phyloP scores from a whole-genome alignment of 2,329 filamentous ascomycete genomes.

The Coleophoma eucalyptorum region DNA sequence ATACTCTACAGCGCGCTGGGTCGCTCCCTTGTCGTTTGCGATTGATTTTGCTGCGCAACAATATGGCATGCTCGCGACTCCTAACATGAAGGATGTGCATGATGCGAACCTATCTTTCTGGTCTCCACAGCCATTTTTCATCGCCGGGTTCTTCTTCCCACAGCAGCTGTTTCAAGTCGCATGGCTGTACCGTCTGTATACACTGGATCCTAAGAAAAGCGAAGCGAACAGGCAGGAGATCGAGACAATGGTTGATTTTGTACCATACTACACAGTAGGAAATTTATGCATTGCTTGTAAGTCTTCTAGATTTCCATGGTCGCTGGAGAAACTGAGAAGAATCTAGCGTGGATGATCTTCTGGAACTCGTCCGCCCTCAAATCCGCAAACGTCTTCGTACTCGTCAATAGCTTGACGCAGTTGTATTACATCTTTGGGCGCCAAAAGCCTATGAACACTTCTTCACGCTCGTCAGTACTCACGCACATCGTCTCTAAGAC shows the following conservation, averaged over 20 bases:
- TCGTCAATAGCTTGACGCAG: constrained; percentile 51
- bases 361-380: constrained; percentile 51
- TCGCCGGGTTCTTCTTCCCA: constrained; percentile 57
- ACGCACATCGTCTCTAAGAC: constrained; percentile 56
- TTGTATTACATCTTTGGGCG: constrained; percentile 47
- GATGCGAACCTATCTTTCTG: constrained; percentile 55
- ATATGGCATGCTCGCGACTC: constrained; percentile 52
- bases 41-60: constrained; percentile 56
- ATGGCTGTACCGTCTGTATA: constrained; percentile 54
- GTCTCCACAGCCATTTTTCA: constrained; percentile 54
- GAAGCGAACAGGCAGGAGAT: constrained; percentile 35
- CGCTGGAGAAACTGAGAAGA: too few species aligned
- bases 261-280: constrained; percentile 50
- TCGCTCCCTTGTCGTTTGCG: constrained; percentile 50
- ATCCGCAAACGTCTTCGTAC: constrained; percentile 50
- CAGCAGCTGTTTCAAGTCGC: constrained; percentile 55
- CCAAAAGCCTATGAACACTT: constrained; percentile 44
- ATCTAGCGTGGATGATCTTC: constrained; percentile 54
- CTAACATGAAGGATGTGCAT: constrained; percentile 58
- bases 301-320: constrained; percentile 14
- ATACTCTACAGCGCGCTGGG: constrained; percentile 47
- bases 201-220: constrained; percentile 36
- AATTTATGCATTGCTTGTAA: constrained; percentile 55
- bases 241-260: constrained; percentile 47
- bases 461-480: constrained; percentile 45